Conservation (phyloP, 1,284 basidiomycete genomes). For the Marasmius oreades region DNA sequence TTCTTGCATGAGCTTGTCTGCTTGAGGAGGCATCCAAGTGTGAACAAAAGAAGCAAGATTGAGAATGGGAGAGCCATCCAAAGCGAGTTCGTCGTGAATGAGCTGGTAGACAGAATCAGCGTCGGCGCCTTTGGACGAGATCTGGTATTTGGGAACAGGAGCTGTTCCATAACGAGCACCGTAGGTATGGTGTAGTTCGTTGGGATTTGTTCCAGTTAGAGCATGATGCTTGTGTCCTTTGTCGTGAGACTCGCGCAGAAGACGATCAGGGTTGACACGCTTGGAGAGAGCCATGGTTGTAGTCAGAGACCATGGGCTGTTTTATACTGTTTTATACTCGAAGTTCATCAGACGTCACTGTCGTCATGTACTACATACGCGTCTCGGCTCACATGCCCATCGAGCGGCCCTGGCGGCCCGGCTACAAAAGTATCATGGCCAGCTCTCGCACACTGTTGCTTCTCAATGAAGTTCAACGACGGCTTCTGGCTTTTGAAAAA, state of each 20-base stretch:
- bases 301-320: neutral
- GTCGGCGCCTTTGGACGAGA: constrained; percentile 57
- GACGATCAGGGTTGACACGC: constrained; percentile 63
- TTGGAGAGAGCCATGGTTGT: constrained; percentile 48
- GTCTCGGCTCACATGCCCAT: too few species aligned
- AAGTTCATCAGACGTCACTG: neutral
- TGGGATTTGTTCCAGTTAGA: constrained; percentile 33
- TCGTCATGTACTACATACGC: too few species aligned
- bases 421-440: too few species aligned
- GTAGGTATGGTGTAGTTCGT: constrained; percentile 43
- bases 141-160: constrained; percentile 63
- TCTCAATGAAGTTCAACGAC: constrained; percentile 50
- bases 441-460: neutral
- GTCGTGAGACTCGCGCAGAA: constrained; percentile 54
- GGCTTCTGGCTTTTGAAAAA: constrained; percentile 69
- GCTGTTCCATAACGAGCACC: constrained; percentile 62
- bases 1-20: constrained; percentile 74
- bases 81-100: constrained; percentile 79
- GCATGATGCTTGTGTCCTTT: constrained; percentile 42
- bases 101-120: constrained; percentile 72
- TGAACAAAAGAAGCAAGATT: constrained; percentile 84
- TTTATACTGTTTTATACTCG: too few species aligned
- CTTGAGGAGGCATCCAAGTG: constrained; percentile 61
- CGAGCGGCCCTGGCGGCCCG: too few species aligned
- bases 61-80: constrained; percentile 76